Conservation (phyloP, 148 eudicot genomes). For the Beta vulgaris region DNA sequence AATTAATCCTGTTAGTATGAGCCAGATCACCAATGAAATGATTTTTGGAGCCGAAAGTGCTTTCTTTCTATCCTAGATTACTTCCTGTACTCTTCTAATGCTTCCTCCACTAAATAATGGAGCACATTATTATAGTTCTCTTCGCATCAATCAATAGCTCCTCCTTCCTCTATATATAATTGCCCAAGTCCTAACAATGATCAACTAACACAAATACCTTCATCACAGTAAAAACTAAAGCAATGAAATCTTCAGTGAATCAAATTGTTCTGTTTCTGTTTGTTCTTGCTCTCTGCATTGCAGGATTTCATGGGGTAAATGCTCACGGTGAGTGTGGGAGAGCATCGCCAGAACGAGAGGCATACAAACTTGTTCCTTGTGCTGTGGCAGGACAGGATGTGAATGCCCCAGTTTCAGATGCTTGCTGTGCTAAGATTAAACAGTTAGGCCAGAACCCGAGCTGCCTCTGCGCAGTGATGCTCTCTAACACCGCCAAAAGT, state of each 20-base stretch:
- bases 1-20: slow-evolving; percentile 2
- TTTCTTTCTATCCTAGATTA: neutral
- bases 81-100: slow-evolving; percentile 18
- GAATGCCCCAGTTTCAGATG: slow-evolving; percentile 37
- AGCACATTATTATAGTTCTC: slow-evolving; percentile 12
- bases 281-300: slow-evolving; percentile 29
- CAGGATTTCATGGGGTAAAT: slow-evolving; percentile 18
- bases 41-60: slow-evolving; percentile 20
- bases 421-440: slow-evolving; percentile 56
- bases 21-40: slow-evolving; percentile 22
- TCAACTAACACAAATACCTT: neutral
- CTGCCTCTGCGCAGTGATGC: slow-evolving; percentile 66
- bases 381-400: slow-evolving; percentile 49
- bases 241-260: slow-evolving; percentile 22
- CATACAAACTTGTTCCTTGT: slow-evolving; percentile 57
- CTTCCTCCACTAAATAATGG: slow-evolving; percentile 21
- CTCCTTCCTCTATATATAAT: slow-evolving; percentile 25
- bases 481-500: slow-evolving; percentile 57
- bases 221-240: neutral
- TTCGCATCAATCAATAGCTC: neutral
- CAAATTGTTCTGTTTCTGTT: slow-evolving; percentile 31
- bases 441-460: slow-evolving; percentile 50
- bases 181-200: neutral
- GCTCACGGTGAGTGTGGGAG: slow-evolving; percentile 61
- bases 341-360: slow-evolving; percentile 51